Evolutionary conservation across 2,329 filamentous ascomycete genomes (phyloP), one percentile per base, ranked within the genome.

Genomic region (Diaporthe sp.): DNA sequence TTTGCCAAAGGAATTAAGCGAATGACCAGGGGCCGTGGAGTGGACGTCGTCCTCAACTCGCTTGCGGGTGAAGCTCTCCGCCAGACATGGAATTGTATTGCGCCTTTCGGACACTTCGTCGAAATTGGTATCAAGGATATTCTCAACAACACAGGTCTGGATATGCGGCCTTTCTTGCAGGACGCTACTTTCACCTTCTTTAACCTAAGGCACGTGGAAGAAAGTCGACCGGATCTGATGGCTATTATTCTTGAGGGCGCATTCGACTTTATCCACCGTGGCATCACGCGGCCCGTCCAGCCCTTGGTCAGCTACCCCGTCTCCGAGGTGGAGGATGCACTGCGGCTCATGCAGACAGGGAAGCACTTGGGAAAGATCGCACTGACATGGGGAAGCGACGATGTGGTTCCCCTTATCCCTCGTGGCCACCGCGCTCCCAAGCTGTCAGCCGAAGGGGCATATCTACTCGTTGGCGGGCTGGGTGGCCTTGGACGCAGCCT

Each of bases 311-410:
- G 51, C 60, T 72, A 79, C 75, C 61, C 60, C 22, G 28, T 74
- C 3, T 19, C n/a, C 10, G 62, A 81, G 3, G 79, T 86, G 1
- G 80, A 81, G 10, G 78, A 82, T 0, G 84, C 84, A 0, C 85
- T 88, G 75, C 80, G 84, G 3, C 79, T 82, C 34, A 84, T 88
- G 75, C 75, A 77, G 74, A 73, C 51, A 25, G 76, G 76, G 12
- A 74, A 72, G 31, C 74, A 77, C 55, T 19, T 72, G 19, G 75
- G 75, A 0, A 88, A 88, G 71, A 25, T 57, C 6, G 67, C 34
- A 81, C 87, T 37, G 80, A 86, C 28, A 68, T 86, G 25, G n/a
- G n/a, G 17, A 3, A 6, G n/a, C 8, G 8, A 55, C 7, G 51
- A 34, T n/a, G n/a, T 25, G 67, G 67, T 34, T 2, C n/a, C 34